These are phyloP conservation scores for Vigna hirtella DNA, from an alignment of 306 rosid genomes.

Conservation along the genomic window DNA sequence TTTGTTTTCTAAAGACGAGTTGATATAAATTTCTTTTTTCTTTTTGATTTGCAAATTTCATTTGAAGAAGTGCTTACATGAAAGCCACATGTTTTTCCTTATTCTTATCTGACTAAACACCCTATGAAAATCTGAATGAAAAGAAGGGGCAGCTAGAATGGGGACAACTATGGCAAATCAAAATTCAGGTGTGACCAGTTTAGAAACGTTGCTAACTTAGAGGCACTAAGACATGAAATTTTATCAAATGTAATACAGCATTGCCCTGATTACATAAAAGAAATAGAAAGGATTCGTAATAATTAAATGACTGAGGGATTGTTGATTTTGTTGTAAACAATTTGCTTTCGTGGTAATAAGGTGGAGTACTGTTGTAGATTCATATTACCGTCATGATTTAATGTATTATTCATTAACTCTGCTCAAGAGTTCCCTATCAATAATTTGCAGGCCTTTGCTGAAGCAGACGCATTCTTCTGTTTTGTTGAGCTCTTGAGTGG, in stretches of 20 bases:
- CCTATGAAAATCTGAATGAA: neutral
- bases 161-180: neutral
- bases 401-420: constrained; percentile 32
- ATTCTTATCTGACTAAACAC: constrained; percentile 20
- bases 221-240: constrained; percentile 18
- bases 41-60: constrained; percentile 10
- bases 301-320: constrained; percentile 30
- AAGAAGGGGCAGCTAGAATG: constrained; percentile 18
- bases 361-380: constrained; percentile 14
- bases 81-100: constrained; percentile 2
- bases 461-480: constrained; percentile 98
- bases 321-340: constrained; percentile 8
- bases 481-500: constrained; percentile 97
- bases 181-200: constrained; percentile 2
- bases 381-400: constrained; percentile 16
- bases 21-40: neutral
- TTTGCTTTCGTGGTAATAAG: constrained; percentile 12
- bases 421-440: constrained; percentile 46
- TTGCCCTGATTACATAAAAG: neutral
- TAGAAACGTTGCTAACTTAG: neutral
- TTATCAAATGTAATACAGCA: neutral
- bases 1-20: neutral
- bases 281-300: constrained; percentile 21
- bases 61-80: constrained; percentile 27
- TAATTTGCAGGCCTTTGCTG: constrained; percentile 82